Conservation (phyloP, 768 basidiomycete genomes). For the Termitomyces titanicus region DNA sequence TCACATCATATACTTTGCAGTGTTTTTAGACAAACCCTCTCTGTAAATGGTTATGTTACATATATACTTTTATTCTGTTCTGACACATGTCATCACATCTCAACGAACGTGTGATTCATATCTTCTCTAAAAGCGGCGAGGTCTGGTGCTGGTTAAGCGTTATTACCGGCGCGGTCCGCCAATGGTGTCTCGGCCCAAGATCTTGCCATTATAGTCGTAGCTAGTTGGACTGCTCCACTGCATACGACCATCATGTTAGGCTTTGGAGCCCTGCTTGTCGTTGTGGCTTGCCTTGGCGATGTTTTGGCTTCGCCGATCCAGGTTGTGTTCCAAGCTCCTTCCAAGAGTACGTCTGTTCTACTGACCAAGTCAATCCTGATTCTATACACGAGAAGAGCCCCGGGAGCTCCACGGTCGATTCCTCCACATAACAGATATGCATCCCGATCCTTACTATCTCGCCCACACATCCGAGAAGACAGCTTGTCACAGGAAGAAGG, state of each 20-base stretch:
- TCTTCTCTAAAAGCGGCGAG: conserved; percentile 11
- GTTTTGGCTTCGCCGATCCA: conserved; percentile 37
- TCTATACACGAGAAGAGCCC: conserved; percentile 29
- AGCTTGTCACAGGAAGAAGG: conserved; percentile 66
- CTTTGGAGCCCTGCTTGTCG: conserved; percentile 20
- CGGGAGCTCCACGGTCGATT: conserved; percentile 67
- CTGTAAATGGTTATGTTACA: conserved; percentile 1
- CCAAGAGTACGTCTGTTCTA: conserved; percentile 24
- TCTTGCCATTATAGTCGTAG: not conserved
- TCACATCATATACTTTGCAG: not conserved
- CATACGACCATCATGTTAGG: conserved; percentile 10
- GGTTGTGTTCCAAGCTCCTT: conserved; percentile 30
- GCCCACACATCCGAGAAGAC: conserved; percentile 48
- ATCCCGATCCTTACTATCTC: conserved; percentile 71
- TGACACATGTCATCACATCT: not conserved
- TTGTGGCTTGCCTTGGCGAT: conserved; percentile 18
- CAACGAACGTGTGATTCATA: conserved; percentile 31
- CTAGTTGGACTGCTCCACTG: not conserved
- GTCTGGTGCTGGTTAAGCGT: too few relatives aligned
- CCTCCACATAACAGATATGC: conserved; percentile 81
- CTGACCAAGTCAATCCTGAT: not conserved
- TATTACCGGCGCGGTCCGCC: too few relatives aligned
- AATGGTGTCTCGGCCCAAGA: not conserved
- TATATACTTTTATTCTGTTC: not conserved
- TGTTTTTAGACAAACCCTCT: not conserved